Percentiles rank a stretch among this genome's conserved stretches.
These are phyloP conservation scores for Penicillium riverlandense DNA, from an alignment of 495 filamentous ascomycete genomes.

Conservation along the genomic window DNA sequence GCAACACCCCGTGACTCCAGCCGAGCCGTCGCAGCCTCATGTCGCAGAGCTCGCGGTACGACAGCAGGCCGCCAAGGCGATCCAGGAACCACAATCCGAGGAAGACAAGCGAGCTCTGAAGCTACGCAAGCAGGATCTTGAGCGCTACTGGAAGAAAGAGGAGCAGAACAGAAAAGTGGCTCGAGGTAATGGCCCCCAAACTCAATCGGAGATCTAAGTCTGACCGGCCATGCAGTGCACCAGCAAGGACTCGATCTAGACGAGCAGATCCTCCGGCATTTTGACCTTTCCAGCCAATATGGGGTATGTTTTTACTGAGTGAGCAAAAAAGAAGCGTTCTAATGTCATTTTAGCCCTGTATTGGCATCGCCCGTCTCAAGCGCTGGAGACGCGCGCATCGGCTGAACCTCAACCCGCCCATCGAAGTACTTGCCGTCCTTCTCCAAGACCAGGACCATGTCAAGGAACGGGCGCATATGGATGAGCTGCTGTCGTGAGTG, in stretches of 20 bases:
- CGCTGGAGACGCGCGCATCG: constrained; percentile 82
- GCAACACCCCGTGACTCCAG: constrained; percentile 9
- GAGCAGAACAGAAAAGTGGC: constrained; percentile 53
- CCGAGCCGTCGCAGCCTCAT: constrained; percentile 27
- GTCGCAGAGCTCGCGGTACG: constrained; percentile 43
- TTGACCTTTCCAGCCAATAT: constrained; percentile 81
- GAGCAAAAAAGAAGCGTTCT: constrained; percentile 3
- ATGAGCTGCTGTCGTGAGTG: constrained; percentile 59
- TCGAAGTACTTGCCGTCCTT: constrained; percentile 86
- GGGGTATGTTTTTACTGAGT: constrained; percentile 53
- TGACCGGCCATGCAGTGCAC: constrained; percentile 46
- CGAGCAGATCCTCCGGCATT: constrained; percentile 84
- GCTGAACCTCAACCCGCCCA: constrained; percentile 74
- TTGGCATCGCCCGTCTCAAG: constrained; percentile 73
- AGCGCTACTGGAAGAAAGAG: constrained; percentile 63
- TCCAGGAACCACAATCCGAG: constrained; percentile 35
- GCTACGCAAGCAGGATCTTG: constrained; percentile 56
- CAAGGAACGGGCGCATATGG: constrained; percentile 64
- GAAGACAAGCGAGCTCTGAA: constrained; percentile 50
- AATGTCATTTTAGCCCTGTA: constrained; percentile 60
- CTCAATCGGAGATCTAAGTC: background rate
- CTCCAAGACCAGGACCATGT: constrained; percentile 52
- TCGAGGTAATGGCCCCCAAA: constrained; percentile 21
- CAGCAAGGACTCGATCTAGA: constrained; percentile 60
- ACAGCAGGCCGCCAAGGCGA: constrained; percentile 32